Conservation (phyloP, 345 rosid genomes). For the Salix arbutifolia region DNA sequence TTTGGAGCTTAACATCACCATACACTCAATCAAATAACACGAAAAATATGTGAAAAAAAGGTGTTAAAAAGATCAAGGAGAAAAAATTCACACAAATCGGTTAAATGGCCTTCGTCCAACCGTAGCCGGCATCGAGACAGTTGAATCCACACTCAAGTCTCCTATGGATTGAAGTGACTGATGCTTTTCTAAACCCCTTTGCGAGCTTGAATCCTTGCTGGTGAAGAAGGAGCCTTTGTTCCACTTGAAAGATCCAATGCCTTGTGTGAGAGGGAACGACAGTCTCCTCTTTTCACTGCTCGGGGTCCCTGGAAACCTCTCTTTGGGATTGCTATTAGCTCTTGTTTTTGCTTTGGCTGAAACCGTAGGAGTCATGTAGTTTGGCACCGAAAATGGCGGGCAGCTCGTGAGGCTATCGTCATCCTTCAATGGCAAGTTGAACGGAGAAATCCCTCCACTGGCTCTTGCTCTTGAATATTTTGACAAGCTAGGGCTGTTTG, state of each 20-base stretch:
- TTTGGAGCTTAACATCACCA: constrained; percentile 35
- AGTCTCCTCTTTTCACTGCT: constrained; percentile 65
- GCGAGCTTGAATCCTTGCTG: constrained; percentile 49
- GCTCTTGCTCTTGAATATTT: constrained; percentile 64
- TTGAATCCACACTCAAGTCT: constrained; percentile 67
- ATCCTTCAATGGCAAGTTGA: constrained; percentile 53
- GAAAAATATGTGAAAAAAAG: constrained; percentile 18
- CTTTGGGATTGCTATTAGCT: constrained; percentile 69
- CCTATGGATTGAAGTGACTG: constrained; percentile 42
- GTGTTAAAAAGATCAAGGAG: not conserved
- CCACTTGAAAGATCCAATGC: constrained; percentile 75
- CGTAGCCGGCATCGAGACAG: constrained; percentile 75
- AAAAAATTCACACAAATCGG: constrained; percentile 76
- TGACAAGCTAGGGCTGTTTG: constrained; percentile 41
- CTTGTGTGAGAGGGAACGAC: constrained; percentile 66
- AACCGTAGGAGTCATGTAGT: constrained; percentile 79
- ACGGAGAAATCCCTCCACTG: constrained; percentile 53
- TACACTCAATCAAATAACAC: constrained; percentile 45
- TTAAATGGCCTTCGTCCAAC: constrained; percentile 82
- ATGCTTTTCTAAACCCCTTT: constrained; percentile 14
- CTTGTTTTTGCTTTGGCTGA: constrained; percentile 81
- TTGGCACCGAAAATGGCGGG: constrained; percentile 83
- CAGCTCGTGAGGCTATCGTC: constrained; percentile 94
- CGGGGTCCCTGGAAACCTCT: constrained; percentile 57
- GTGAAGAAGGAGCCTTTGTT: constrained; percentile 68